Evolutionary conservation across 257 asterid genomes (phyloP).

Genomic region (Fraxinus excelsior): DNA sequence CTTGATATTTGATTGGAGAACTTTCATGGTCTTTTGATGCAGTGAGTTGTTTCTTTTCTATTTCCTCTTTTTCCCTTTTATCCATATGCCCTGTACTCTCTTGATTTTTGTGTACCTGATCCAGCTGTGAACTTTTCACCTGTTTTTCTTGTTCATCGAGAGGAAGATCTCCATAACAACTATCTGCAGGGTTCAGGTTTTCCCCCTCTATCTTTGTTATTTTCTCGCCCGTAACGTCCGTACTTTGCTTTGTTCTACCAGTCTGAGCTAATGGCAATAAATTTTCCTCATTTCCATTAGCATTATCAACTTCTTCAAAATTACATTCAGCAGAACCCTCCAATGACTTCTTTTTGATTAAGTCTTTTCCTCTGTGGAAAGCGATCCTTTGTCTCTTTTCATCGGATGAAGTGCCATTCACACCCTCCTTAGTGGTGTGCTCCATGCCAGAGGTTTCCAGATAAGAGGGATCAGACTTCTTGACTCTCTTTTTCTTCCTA

Average conservation of each 20-base stretch:
- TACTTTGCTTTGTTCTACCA: conserved; percentile 2
- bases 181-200: conserved; percentile 17
- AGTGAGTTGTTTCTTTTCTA: conserved; percentile 37
- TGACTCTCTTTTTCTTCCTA: conserved; percentile 21
- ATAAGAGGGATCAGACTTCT: conserved; percentile 33
- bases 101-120: conserved; percentile 28
- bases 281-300: conserved; percentile 24
- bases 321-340: conserved; percentile 26
- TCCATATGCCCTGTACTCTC: conserved; percentile 25
- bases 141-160: conserved; percentile 31
- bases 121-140: conserved; percentile 21
- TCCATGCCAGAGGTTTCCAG: conserved; percentile 34
- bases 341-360: conserved; percentile 27
- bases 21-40: conserved; percentile 36
- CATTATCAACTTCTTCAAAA: conserved; percentile 23
- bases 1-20: conserved; percentile 34
- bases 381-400: conserved; percentile 27
- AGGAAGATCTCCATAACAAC: conserved; percentile 22
- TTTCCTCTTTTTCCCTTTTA: conserved; percentile 37
- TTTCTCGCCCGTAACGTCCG: conserved; percentile 18
- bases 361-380: conserved; percentile 20
- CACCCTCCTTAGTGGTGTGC: conserved; percentile 29
- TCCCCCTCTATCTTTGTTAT: neutral
- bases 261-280: conserved; percentile 22
- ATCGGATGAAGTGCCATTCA: conserved; percentile 23